These are phyloP conservation scores for Nakazawaea ernobii DNA, from an alignment of 805 yeast genomes.

Conservation along the genomic window DNA sequence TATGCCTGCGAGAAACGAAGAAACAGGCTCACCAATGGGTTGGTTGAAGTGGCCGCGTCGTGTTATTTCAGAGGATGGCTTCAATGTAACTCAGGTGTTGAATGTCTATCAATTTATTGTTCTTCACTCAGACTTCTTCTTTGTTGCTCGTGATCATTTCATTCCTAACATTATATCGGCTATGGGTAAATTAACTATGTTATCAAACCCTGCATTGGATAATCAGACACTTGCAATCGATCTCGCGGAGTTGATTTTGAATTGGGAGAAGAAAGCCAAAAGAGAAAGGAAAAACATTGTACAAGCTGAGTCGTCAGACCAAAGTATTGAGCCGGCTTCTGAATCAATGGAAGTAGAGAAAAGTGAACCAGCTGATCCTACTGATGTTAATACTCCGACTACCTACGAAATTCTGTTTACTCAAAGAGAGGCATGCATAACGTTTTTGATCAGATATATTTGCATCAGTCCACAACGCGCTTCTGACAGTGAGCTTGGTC, in stretches of 20 bases:
- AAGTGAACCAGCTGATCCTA: constrained; percentile 13
- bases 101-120: constrained; percentile 87
- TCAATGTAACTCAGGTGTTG: constrained; percentile 77
- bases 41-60: constrained; percentile 97
- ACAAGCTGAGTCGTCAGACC: not conserved
- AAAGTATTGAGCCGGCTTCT: too few species aligned
- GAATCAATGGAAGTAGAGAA: constrained; percentile 2
- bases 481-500: constrained; percentile 76
- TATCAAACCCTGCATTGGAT: constrained; percentile 72
- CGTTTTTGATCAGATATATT: constrained; percentile 80
- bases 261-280: constrained; percentile 70
- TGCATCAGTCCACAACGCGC: constrained; percentile 84
- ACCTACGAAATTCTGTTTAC: constrained; percentile 62
- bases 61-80: constrained; percentile 85
- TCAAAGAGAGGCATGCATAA: constrained; percentile 84
- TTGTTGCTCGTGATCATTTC: constrained; percentile 81
- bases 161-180: constrained; percentile 85
- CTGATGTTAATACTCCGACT: constrained; percentile 41
- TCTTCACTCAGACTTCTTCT: constrained; percentile 79
- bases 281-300: constrained; percentile 11
- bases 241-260: constrained; percentile 74
- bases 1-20: constrained; percentile 58
- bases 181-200: constrained; percentile 81
- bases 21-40: constrained; percentile 44
- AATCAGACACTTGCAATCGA: constrained; percentile 86